A percentile compares a stretch with the other conserved stretches of the same genome.
Conservation (phyloP, 345 rosid genomes). For the rapeseed (Brassica napus) region Da-Ae NC_063438.1:7500001-7500500, state of each 20-base stretch:
- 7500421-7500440: neutral
- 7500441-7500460: constrained; percentile 4
- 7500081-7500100: neutral
- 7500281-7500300: constrained; percentile 26
- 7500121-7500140: constrained; percentile 29
- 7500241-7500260: neutral
- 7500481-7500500: neutral
- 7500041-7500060: constrained; percentile 82
- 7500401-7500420: neutral
- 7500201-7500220: neutral
- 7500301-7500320: constrained; percentile 30
- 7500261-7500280: constrained; percentile 29
- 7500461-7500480: too few relatives aligned
- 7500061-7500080: constrained; percentile 43
- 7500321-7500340: constrained; percentile 15
- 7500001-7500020: constrained; percentile 16
- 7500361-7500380: constrained; percentile 5
- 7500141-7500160: constrained; percentile 32
- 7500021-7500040: constrained; percentile 18
- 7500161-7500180: constrained; percentile 19
- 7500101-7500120: neutral
- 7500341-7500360: neutral
- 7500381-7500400: constrained; percentile 21
- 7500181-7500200: neutral
- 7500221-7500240: neutral